Conservation (phyloP, 2,329 filamentous ascomycete genomes). For the Diaporthe helianthi region DNA sequence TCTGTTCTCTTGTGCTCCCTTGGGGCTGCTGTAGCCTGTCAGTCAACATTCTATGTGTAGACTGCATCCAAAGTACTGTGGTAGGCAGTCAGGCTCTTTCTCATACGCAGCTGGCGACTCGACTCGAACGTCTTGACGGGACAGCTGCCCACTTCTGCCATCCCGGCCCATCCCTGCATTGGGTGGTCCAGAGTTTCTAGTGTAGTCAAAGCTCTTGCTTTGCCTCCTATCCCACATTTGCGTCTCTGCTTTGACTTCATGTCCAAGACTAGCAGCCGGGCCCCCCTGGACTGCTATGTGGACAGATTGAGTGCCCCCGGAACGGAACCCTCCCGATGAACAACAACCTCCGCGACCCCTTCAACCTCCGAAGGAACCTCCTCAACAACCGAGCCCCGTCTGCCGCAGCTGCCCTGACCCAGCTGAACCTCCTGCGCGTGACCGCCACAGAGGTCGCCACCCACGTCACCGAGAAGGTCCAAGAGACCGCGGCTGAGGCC, state of each 20-base stretch:
- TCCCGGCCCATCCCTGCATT: neutral
- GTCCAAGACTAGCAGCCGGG: slow-evolving; percentile 22
- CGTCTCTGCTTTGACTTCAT: slow-evolving; percentile 14
- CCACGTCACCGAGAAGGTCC: slow-evolving; percentile 40
- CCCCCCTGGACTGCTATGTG: slow-evolving; percentile 29
- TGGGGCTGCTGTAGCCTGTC: neutral
- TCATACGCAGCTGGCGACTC: neutral
- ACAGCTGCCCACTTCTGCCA: slow-evolving; percentile 1
- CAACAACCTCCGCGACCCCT: slow-evolving; percentile 36
- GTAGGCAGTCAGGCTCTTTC: neutral
- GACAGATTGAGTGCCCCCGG: slow-evolving; percentile 30
- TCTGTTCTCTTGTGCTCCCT: slow-evolving; percentile 21
- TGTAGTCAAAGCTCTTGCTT: neutral
- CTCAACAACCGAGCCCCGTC: slow-evolving; percentile 51
- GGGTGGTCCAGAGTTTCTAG: slow-evolving; percentile 7
- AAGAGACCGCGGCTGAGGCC: slow-evolving; percentile 55
- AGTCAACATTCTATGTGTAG: neutral
- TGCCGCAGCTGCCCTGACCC: slow-evolving; percentile 38
- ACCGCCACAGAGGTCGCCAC: slow-evolving; percentile 54
- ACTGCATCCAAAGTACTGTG: neutral
- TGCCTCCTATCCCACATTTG: slow-evolving; percentile 22
- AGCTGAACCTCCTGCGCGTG: slow-evolving; percentile 54
- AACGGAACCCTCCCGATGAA: slow-evolving; percentile 32
- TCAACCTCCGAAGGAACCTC: slow-evolving; percentile 47
- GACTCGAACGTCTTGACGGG: slow-evolving; percentile 1